phyloP scores from a whole-genome alignment of 2,329 filamentous ascomycete species.

The Aspergillus uvarum region DNA sequence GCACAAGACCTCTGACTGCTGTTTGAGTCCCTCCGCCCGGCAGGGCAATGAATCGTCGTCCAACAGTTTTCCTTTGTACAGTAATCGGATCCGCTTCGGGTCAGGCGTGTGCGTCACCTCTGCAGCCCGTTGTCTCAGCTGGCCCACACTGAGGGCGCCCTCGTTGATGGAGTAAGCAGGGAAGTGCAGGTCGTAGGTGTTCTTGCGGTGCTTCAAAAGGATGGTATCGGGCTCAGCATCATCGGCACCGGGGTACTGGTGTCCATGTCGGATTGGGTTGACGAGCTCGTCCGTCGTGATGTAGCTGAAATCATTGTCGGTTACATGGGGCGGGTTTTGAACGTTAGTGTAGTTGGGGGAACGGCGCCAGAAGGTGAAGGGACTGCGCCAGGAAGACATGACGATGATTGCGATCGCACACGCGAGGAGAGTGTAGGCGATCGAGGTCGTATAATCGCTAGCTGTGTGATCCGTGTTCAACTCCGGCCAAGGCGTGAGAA shows the following conservation, averaged over 20 bases:
- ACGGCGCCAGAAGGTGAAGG: slow-evolving; percentile 35
- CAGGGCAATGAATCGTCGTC: slow-evolving; percentile 42
- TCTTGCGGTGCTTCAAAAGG: slow-evolving; percentile 43
- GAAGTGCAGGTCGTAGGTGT: slow-evolving; percentile 46
- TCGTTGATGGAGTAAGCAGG: slow-evolving; percentile 50
- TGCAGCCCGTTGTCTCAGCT: slow-evolving; percentile 43
- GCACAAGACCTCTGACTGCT: slow-evolving; percentile 49
- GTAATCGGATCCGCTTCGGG: slow-evolving; percentile 41
- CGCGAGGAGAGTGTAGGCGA: slow-evolving; percentile 29
- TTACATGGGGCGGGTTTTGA: slow-evolving; percentile 34
- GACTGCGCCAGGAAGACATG: slow-evolving; percentile 37
- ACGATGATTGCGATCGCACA: slow-evolving; percentile 30
- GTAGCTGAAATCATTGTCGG: slow-evolving; percentile 42
- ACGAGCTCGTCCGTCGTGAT: slow-evolving; percentile 39
- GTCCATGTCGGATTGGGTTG: slow-evolving; percentile 22
- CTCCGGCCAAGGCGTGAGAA: slow-evolving; percentile 24
- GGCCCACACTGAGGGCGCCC: slow-evolving; percentile 42
- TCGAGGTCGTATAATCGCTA: slow-evolving; percentile 16
- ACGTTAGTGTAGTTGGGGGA: slow-evolving; percentile 31
- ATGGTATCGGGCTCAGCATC: slow-evolving; percentile 46
- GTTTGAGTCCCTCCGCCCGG: slow-evolving; percentile 47
- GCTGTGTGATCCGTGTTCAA: slow-evolving; percentile 10
- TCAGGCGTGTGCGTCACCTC: slow-evolving; percentile 36
- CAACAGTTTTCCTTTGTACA: slow-evolving; percentile 50
- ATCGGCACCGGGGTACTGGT: slow-evolving; percentile 20